Evolutionary conservation across 2,329 filamentous ascomycete species (phyloP), one percentile per base, ranked within the genome.

Genomic region (Curvularia lunata): DNA sequence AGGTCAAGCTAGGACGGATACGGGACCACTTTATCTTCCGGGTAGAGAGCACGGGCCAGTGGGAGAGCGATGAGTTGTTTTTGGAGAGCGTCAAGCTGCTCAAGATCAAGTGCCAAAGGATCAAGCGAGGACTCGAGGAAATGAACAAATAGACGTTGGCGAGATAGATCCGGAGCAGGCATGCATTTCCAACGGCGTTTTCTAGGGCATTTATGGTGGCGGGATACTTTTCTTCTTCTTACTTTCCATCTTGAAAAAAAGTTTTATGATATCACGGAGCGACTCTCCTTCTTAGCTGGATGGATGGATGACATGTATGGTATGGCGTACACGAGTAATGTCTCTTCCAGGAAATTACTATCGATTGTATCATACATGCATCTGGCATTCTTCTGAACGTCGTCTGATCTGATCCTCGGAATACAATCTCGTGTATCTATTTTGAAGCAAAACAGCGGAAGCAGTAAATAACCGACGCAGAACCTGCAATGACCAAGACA

Each of bases 21-120:
- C 84, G 92, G 64, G 95, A 99, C 77, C 96, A 99, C 80, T 99
- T 99, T 78, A 98, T 99, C 78, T 99, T 95, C 83, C 90, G 88
- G 53, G 85, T 99, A 34, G 95, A 99, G 83, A 97, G 93, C 81
- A 89, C 92, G 0, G 96, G 95, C 5, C 95, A 99, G 80, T 96
- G 92, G 82, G 89, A 95, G 58, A 97, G 92, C 73, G 94, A 98
- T 70, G 88, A 92, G 78, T 83, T 99, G 64, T 98, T 99, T 82
- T 79, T 99, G 55, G 92, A 98, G 79, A 88, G 91, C 27, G 85
- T 99, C 49, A 90, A 89, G 79, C 82, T 92, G 67, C 80, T 99
- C 62, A 97, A 93, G 82, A 83, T 86, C 69, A 98, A 98, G 83
- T 95, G 91, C 66, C 81, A 87, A 73, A 84, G 84, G 68, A 83